Evolutionary conservation across 768 basidiomycete species (phyloP).

Genomic region (Cystofilobasidium bisporidii): DNA sequence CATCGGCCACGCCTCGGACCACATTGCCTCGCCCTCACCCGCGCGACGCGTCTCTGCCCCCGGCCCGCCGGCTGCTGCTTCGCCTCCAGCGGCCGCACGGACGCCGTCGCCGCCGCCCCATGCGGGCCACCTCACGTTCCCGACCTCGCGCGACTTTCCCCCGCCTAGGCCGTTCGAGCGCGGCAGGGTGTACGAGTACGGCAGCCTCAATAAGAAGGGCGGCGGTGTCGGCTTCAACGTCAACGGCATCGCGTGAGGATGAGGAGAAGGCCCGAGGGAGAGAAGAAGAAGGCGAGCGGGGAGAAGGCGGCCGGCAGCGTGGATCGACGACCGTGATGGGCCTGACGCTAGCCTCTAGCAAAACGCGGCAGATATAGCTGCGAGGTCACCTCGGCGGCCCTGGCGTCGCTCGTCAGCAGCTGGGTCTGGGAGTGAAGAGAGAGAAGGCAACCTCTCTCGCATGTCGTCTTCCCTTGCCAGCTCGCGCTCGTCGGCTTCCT

Average conservation of each 20-base stretch:
- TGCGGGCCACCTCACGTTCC: constrained; percentile 62
- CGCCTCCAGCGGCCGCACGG: constrained; percentile 33
- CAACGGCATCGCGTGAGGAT: not conserved
- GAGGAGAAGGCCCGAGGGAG: too few species aligned
- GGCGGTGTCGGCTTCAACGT: constrained; percentile 26
- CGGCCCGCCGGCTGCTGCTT: constrained; percentile 2
- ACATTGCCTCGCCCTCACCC: not conserved
- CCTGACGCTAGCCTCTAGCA: not conserved
- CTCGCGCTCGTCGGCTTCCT: too few species aligned
- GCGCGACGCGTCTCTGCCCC: constrained; percentile 4
- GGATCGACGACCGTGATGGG: too few species aligned
- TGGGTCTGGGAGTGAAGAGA: too few species aligned
- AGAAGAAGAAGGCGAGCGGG: too few species aligned
- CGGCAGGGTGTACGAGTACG: constrained; percentile 49
- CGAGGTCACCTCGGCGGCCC: too few species aligned
- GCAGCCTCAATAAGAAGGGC: constrained; percentile 56
- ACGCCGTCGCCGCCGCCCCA: constrained; percentile 55
- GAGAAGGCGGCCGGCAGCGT: too few species aligned
- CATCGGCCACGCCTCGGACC: constrained; percentile 5
- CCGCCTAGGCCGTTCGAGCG: constrained; percentile 57
- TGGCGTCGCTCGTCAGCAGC: too few species aligned
- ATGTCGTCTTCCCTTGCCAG: too few species aligned
- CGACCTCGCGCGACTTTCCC: constrained; percentile 62
- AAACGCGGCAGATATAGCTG: too few species aligned
- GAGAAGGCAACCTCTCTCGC: too few species aligned